phyloP scores from a whole-genome alignment of 441 rosid species.

The Brassica hybrid region DNA sequence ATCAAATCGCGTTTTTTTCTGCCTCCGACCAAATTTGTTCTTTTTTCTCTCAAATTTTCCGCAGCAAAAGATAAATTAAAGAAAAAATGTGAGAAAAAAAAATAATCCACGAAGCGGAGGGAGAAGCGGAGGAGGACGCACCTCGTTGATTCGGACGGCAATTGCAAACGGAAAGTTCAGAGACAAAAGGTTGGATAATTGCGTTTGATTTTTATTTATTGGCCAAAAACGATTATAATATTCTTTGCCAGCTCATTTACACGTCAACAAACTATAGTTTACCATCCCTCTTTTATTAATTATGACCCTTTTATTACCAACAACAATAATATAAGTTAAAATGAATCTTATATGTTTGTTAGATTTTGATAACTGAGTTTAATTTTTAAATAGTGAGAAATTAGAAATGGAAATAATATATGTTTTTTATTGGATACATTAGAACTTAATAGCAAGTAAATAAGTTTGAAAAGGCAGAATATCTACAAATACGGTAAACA shows the following conservation, averaged over 20 bases:
- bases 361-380: too few species aligned
- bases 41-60: constrained; percentile 1
- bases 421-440: neutral
- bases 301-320: too few species aligned
- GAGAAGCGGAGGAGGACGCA: constrained; percentile 14
- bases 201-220: constrained; percentile 4
- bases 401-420: too few species aligned
- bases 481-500: neutral
- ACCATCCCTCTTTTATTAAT: too few species aligned
- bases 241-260: constrained; percentile 38
- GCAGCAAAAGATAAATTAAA: neutral
- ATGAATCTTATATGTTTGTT: too few species aligned
- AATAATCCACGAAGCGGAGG: neutral
- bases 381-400: too few species aligned
- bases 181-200: constrained; percentile 26
- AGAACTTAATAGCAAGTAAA: neutral
- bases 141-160: constrained; percentile 37
- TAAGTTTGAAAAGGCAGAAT: neutral
- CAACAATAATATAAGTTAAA: too few species aligned
- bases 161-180: constrained; percentile 24
- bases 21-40: constrained; percentile 1
- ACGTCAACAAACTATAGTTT: constrained; percentile 35
- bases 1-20: constrained; percentile 11
- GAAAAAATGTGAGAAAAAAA: neutral
- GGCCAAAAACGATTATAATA: constrained; percentile 16